Conservation (phyloP, 495 filamentous ascomycete species). For the Xylaria grammica region DNA sequence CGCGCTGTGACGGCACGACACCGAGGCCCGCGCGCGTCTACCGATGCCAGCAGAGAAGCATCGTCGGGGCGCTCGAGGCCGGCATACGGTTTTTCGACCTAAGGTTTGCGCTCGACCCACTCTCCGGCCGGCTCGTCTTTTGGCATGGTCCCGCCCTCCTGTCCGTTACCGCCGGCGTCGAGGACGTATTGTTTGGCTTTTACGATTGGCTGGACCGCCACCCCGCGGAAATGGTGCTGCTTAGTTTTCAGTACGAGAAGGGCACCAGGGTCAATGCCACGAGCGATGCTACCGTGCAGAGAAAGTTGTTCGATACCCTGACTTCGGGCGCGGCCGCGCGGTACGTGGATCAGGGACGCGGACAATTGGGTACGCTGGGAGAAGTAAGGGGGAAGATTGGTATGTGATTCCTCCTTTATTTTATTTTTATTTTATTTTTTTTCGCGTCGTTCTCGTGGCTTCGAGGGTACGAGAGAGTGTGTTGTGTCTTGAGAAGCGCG, state of each 20-base stretch:
- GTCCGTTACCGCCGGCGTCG: slow-evolving; percentile 49
- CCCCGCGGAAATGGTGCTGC: slow-evolving; percentile 72
- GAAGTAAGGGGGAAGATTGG: slow-evolving; percentile 74
- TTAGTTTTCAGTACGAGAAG: slow-evolving; percentile 85
- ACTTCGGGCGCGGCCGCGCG: slow-evolving; percentile 62
- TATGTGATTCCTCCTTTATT: too few relatives aligned
- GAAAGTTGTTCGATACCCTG: slow-evolving; percentile 69
- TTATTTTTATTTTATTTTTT: too few relatives aligned
- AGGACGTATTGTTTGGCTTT: slow-evolving; percentile 56
- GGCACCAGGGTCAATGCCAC: slow-evolving; percentile 64
- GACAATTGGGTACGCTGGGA: slow-evolving; percentile 67
- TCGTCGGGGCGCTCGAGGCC: slow-evolving; percentile 47
- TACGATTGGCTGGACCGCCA: slow-evolving; percentile 66
- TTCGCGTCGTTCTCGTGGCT: too few relatives aligned
- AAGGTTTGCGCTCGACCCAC: slow-evolving; percentile 53
- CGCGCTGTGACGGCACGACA: slow-evolving; percentile 42
- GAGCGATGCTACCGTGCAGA: slow-evolving; percentile 55
- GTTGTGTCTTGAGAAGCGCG: too few relatives aligned
- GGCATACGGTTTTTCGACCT: slow-evolving; percentile 61
- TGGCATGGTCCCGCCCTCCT: slow-evolving; percentile 55
- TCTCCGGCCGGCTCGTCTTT: slow-evolving; percentile 51
- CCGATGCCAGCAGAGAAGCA: slow-evolving; percentile 48
- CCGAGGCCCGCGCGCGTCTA: slow-evolving; percentile 39
- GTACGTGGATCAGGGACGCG: slow-evolving; percentile 66
- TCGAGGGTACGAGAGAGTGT: too few relatives aligned